Evolutionary conservation across 2,329 filamentous ascomycete species (phyloP).

Genomic region (Calonectria hawksworthii): DNA sequence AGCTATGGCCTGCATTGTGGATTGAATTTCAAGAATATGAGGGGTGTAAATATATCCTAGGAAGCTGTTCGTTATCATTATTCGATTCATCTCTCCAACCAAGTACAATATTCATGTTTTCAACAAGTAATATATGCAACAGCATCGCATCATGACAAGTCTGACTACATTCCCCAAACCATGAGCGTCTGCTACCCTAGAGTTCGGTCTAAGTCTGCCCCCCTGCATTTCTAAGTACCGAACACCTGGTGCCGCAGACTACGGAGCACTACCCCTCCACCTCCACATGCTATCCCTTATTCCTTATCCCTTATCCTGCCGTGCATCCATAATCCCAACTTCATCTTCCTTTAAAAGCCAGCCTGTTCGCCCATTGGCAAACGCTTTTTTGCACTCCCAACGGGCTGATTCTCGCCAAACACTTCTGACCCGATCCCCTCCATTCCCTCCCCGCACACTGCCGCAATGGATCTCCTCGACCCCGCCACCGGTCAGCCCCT

Average conservation of each 20-base stretch:
- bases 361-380: not conserved
- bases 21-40: not conserved
- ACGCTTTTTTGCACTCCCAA: not conserved
- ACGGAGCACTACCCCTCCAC: conserved; percentile 15
- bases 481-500: conserved; percentile 78
- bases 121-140: not conserved
- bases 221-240: not conserved
- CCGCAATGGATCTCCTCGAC: conserved; percentile 74
- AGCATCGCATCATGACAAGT: not conserved
- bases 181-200: not conserved
- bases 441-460: not conserved
- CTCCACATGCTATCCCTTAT: conserved; percentile 9
- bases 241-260: not conserved
- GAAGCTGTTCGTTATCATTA: not conserved
- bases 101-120: not conserved
- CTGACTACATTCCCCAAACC: not conserved
- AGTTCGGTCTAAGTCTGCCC: not conserved
- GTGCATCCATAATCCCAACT: not conserved
- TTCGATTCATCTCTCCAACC: not conserved
- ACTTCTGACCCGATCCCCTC: not conserved
- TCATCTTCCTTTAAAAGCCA: not conserved
- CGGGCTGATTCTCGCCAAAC: no score
- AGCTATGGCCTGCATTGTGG: not conserved
- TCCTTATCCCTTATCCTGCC: not conserved
- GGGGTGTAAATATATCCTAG: not conserved